Evolutionary conservation across 1,139 yeast species (phyloP).

Genomic region (Pichia sp.): DNA sequence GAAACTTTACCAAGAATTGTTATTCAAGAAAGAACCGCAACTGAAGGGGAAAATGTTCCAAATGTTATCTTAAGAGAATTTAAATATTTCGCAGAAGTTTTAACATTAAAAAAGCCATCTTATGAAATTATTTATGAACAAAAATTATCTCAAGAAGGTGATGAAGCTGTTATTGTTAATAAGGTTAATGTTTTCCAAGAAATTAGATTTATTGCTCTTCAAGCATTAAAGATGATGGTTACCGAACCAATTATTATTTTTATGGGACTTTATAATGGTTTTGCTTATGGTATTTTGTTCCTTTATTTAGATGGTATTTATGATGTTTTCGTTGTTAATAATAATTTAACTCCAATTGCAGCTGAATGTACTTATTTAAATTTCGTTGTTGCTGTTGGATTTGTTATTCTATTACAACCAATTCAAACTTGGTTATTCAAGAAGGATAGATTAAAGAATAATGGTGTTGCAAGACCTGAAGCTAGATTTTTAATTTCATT

Average conservation of each 20-base stretch:
- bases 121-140: constrained; percentile 17
- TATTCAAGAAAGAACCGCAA: constrained; percentile 26
- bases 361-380: constrained; percentile 30
- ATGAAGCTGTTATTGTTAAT: constrained; percentile 22
- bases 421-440: constrained; percentile 31
- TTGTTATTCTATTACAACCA: constrained; percentile 26
- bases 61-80: constrained; percentile 23
- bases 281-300: constrained; percentile 32
- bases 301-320: constrained; percentile 31
- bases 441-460: constrained; percentile 32
- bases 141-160: constrained; percentile 17
- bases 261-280: constrained; percentile 30
- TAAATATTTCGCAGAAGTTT: constrained; percentile 15
- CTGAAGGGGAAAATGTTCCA: constrained; percentile 22
- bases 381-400: constrained; percentile 29
- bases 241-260: constrained; percentile 31
- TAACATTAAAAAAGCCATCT: constrained; percentile 19
- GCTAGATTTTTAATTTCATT: constrained; percentile 29
- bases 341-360: constrained; percentile 26
- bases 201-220: constrained; percentile 24
- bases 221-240: constrained; percentile 29
- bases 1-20: constrained; percentile 31
- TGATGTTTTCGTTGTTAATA: constrained; percentile 29
- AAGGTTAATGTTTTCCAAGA: constrained; percentile 23
- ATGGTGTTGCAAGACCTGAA: constrained; percentile 43